Evolutionary conservation across 805 yeast genomes (phyloP), one percentile per base, ranked within the genome.

Genomic region (Alloascoidea africana): DNA sequence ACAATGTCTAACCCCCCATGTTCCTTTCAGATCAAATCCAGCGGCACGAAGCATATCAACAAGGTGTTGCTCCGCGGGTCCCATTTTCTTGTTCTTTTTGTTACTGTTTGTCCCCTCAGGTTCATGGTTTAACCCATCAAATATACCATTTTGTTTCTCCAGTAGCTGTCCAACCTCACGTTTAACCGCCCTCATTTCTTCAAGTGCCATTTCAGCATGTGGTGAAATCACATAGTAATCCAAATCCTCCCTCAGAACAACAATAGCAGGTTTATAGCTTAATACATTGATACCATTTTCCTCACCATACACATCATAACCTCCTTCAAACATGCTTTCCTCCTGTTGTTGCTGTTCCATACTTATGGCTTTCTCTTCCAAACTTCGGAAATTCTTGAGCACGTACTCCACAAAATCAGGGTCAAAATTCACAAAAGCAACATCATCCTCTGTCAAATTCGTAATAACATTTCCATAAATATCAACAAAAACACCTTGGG

Each of bases 151-250:
- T 46, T 78, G 74, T 6, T 58, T 48, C 17, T 73, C 63, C 44
- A 89, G 62, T 41, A 66, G 60, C 44, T 76, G 64, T 44, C 94
- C 94, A 6, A 85, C 91, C 42, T 71, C 70, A 36, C 72, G 52
- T 54, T 89, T 89, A 42, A 89, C 61, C 30, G 65, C 63, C 45
- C 72, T 70, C 68, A 86, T 76, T 33, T 76, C 72, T 17, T 72
- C 75, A 16, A 8, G 60, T 36, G 63, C 55, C 30, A 75, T 58
- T 2, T 80, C 78, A 2, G 66, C 41, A 56, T 32, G 60, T 33
- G 84, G 87, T 2, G 96, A 93, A 14, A 91, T 76, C 44, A 93
- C 83, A 56, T 87, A 91, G 58, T 73, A 91, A 53, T 91, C 98
- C 46, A 91, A 66, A 56, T 91, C 98, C 55, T 91, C 98, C 44